Conservation (phyloP, 805 yeast genomes). For the Ascoidea rubescens region DNA sequence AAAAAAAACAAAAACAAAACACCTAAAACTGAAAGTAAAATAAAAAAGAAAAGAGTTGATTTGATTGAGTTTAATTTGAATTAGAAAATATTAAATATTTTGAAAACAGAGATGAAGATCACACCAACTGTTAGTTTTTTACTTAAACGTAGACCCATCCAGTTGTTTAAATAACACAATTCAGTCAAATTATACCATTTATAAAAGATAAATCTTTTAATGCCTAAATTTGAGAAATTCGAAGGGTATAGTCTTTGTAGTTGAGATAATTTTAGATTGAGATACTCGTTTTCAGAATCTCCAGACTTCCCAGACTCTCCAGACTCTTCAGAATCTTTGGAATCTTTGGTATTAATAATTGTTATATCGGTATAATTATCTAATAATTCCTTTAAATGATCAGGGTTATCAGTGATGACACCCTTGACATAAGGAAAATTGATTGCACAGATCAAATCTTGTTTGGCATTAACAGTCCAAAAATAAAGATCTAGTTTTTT, state of each 20-base stretch:
- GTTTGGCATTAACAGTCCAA: slow-evolving; percentile 21
- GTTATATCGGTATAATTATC: neutral
- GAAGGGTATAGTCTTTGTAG: neutral
- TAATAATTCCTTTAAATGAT: slow-evolving; percentile 1
- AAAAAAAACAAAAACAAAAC: no score
- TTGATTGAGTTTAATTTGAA: no score
- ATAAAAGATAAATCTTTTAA: no score
- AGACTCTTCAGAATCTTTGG: neutral
- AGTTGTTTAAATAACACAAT: no score
- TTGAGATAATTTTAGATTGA: neutral
- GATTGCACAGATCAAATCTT: slow-evolving; percentile 13
- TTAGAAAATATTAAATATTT: no score
- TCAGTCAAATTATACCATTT: neutral
- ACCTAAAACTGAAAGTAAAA: no score
- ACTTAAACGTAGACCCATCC: no score
- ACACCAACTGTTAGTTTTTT: no score
- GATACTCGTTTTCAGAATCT: neutral
- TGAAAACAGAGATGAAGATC: no score
- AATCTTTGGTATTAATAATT: neutral
- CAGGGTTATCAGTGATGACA: slow-evolving; percentile 14
- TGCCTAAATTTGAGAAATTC: neutral
- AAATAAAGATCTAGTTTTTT: slow-evolving; percentile 17
- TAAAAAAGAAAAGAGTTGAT: no score
- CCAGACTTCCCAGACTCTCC: neutral
- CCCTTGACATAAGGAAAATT: slow-evolving; percentile 12